Conservation (phyloP, 306 rosid species). For the Astragalus membranaceus region DNA sequence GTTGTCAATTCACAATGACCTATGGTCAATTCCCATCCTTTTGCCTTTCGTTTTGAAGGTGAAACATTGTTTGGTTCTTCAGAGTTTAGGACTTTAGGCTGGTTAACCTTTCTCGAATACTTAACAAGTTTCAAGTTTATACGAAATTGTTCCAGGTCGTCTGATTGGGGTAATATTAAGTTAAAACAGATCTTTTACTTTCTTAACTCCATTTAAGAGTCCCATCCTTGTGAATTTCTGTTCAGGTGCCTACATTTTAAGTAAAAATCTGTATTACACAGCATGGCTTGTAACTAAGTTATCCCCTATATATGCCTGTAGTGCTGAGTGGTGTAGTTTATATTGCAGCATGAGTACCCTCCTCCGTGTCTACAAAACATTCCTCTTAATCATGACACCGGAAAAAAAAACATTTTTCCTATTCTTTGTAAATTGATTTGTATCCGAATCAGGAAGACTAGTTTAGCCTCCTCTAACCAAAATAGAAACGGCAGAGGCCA, state of each 20-base stretch:
- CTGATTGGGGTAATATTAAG: background rate
- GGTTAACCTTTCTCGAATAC: background rate
- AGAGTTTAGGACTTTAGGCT: background rate
- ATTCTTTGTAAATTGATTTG: background rate
- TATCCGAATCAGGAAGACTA: background rate
- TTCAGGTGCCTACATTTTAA: background rate
- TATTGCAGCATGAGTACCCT: background rate
- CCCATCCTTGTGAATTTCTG: background rate
- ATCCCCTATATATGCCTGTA: background rate
- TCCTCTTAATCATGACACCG: background rate
- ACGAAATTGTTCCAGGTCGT: background rate
- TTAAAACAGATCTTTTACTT: background rate
- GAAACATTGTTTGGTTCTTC: background rate
- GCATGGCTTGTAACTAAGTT: background rate
- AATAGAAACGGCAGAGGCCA: background rate
- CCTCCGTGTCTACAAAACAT: background rate
- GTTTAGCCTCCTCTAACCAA: background rate
- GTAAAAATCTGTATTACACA: background rate
- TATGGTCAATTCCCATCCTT: background rate
- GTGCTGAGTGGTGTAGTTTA: conserved; percentile 5
- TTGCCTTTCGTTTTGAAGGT: background rate
- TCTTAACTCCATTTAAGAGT: background rate
- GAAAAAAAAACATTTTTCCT: background rate
- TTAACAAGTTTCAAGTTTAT: background rate
- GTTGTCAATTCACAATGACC: background rate